Percentiles rank a stretch among this genome's conserved stretches.
These are phyloP conservation scores for Sarocladium strictum DNA, from an alignment of 2,329 filamentous ascomycete species.

Conservation along the genomic window DNA sequence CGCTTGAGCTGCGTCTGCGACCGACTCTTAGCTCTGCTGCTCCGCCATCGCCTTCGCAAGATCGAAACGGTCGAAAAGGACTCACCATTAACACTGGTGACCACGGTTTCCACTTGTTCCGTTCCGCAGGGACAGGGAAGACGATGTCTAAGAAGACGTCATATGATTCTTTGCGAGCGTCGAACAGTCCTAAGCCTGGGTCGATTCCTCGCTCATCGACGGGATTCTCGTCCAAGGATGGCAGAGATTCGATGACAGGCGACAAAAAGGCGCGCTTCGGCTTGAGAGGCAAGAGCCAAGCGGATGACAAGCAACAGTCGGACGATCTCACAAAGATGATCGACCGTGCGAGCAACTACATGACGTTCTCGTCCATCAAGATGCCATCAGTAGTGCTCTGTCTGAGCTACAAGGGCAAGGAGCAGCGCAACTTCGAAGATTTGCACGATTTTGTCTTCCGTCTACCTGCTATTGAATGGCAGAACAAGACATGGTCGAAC, in stretches of 20 bases:
- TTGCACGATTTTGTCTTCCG: constrained; percentile 97
- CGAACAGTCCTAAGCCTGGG: constrained; percentile 33
- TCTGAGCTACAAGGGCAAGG: constrained; percentile 92
- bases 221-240: constrained; percentile 34
- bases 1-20: constrained; percentile 74
- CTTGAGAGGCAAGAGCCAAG: constrained; percentile 42
- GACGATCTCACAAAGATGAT: constrained; percentile 98
- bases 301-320: constrained; percentile 56
- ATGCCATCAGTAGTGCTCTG: constrained; percentile 94
- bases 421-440: constrained; percentile 92
- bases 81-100: constrained; percentile 41
- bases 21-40: constrained; percentile 67
- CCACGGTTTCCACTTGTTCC: constrained; percentile 48
- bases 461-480: constrained; percentile 88
- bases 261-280: constrained; percentile 51
- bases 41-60: constrained; percentile 15
- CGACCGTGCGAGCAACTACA: constrained; percentile 87
- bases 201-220: constrained; percentile 40
- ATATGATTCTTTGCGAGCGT: constrained; percentile 47
- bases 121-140: constrained; percentile 31
- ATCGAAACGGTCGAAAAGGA: constrained; percentile 37
- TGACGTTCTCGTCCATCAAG: constrained; percentile 93
- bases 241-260: constrained; percentile 27
- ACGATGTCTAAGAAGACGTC: constrained; percentile 47
- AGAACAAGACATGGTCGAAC: constrained; percentile 99